These are phyloP conservation scores for Lepidium aucheri DNA, from an alignment of 345 rosid species.

Conservation along the genomic window DNA sequence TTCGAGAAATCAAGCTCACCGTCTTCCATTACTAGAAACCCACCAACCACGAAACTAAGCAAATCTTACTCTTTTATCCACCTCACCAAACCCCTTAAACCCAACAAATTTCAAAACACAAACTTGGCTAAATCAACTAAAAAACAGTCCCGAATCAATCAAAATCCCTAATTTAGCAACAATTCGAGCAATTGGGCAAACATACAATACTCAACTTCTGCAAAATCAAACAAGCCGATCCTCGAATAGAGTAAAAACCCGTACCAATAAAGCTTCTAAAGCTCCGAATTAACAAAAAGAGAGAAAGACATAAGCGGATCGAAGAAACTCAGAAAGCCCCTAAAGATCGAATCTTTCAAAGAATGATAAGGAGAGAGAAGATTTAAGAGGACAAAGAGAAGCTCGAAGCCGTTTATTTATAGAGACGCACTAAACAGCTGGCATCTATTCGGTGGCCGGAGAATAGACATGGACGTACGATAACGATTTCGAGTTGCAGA, in stretches of 20 bases:
- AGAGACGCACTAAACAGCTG: conserved; percentile 9
- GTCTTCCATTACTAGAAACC: conserved; percentile 53
- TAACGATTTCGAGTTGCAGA: conserved; percentile 17
- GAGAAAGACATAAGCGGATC: background rate
- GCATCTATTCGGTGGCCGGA: conserved; percentile 5
- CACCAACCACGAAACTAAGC: background rate
- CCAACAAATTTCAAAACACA: background rate
- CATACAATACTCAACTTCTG: background rate
- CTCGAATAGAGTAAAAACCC: background rate
- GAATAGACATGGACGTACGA: conserved; percentile 24
- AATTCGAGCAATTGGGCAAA: background rate
- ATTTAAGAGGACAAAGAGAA: background rate
- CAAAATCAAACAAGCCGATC: background rate
- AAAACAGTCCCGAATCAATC: background rate
- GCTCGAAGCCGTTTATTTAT: background rate
- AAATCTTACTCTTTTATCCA: background rate
- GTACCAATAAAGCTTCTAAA: background rate
- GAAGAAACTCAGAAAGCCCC: conserved; percentile 6
- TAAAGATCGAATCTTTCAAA: background rate
- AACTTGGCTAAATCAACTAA: background rate
- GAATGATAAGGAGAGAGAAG: background rate
- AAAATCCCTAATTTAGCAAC: background rate
- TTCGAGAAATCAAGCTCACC: conserved; percentile 90
- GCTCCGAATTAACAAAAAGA: background rate
- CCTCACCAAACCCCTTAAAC: background rate